phyloP scores from a whole-genome alignment of 2,329 filamentous ascomycete species.

The Clarireedia homoeocarpa region DNA sequence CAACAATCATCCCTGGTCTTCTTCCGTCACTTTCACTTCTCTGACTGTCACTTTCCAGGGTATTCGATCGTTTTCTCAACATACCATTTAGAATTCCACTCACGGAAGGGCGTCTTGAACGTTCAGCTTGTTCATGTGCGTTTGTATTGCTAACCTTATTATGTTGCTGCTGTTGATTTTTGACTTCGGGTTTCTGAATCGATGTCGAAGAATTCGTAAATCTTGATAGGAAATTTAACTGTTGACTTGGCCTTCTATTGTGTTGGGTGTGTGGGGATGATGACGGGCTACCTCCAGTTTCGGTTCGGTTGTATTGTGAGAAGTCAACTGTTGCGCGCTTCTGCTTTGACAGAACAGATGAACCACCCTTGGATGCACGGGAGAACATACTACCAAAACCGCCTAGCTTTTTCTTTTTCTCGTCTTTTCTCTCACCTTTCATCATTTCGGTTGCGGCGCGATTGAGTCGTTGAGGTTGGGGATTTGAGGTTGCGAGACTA shows the following conservation, averaged over 20 bases:
- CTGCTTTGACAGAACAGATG: not conserved
- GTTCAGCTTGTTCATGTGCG: slow-evolving; percentile 3
- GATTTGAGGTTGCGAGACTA: not conserved
- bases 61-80: slow-evolving; percentile 19
- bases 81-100: slow-evolving; percentile 22
- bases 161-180: not conserved
- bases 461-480: not conserved
- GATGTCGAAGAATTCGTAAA: not conserved
- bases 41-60: slow-evolving; percentile 12
- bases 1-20: not conserved
- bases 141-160: not conserved
- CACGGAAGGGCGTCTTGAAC: slow-evolving; percentile 19
- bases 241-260: slow-evolving; percentile 5
- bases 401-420: not conserved
- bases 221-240: slow-evolving; percentile 7
- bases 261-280: not conserved
- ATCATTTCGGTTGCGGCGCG: slow-evolving; percentile 1
- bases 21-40: not conserved
- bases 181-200: not conserved
- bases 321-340: slow-evolving; percentile 6
- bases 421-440: not conserved
- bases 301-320: not conserved
- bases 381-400: slow-evolving; percentile 3
- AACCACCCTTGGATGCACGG: not conserved
- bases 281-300: not conserved